Base-by-base conservation (phyloP, 371 early-diverging fungal species). In the Syncephalastrum monosporum region DNA sequence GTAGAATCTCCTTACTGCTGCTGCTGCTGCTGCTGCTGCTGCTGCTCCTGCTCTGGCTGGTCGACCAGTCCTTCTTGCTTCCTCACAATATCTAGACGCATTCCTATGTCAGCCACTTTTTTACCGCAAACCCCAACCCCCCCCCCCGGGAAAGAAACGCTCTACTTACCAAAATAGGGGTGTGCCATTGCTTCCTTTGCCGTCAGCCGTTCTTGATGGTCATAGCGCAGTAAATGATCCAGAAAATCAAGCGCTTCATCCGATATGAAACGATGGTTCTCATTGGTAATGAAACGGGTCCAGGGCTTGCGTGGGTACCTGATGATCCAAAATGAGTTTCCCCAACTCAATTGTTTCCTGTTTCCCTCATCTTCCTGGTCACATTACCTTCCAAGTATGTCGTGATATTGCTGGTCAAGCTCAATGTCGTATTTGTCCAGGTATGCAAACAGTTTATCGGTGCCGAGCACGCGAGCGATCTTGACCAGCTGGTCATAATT, bases 401-500 rank as follows among this genome's bases (percentile, higher is more conserved):
- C 85, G 64, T 95, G 88, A 72, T 94, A 97, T 63, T 91, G 92
- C 45, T 82, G 77, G 69, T 93, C 93, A 7, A 95, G 81, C 59
- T 87, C 87, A 59, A 99, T 91, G 46, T 91, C 86, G 77, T 99
- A 99, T 79, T 99, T 98, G 57, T 92, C 88, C 58, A 95, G 67
- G 68, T 99, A 99, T 42, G 79, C 85, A 66, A 87, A 84, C 41
- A 99, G 79, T 27, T 95, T 96, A 55, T 96, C 92, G 25, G 94
- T 96, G 33, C 99, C 99, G 19, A 99, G 83, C 14, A 94, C 89
- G 71, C 93, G 91, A 51, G 97, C 96, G 70, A 99, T 99, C 77
- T 95, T 96, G 43, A 97, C 94, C 48, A 99, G 84, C 77, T 99
- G 99, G 71, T 99, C 99, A 67, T 92, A 91, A 77, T 99, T 99